phyloP scores from a whole-genome alignment of 257 asterid species.

The Penstemon barbatus region DNA sequence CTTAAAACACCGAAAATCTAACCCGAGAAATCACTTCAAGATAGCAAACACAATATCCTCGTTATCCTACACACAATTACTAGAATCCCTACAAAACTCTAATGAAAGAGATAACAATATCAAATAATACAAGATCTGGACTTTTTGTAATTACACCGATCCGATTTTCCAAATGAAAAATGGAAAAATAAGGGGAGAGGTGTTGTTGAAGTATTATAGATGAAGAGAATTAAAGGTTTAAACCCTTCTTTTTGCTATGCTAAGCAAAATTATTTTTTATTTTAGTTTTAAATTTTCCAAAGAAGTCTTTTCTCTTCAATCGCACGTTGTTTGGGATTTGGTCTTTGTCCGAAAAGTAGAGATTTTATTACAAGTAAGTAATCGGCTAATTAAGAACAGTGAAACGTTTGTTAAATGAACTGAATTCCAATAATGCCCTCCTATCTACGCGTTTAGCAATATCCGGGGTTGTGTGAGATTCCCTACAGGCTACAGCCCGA shows the following conservation, averaged over 20 bases:
- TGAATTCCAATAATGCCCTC: conserved; percentile 44
- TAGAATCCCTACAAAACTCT: conserved; percentile 22
- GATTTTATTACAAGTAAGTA: conserved; percentile 18
- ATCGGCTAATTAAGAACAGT: conserved; percentile 25
- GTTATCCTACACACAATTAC: conserved; percentile 34
- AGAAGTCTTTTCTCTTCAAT: conserved; percentile 23
- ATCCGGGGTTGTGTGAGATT: conserved; percentile 7
- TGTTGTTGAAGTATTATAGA: background rate
- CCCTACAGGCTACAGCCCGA: conserved; percentile 16
- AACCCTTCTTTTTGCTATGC: conserved; percentile 34
- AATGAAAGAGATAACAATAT: conserved; percentile 11
- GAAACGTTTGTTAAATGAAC: conserved; percentile 27
- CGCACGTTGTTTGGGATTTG: conserved; percentile 73
- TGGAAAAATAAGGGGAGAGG: conserved; percentile 31
- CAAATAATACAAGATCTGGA: conserved; percentile 45
- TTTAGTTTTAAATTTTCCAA: conserved; percentile 1
- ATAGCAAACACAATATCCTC: conserved; percentile 25
- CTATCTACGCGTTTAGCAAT: conserved; percentile 30
- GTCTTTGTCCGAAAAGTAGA: conserved; percentile 42
- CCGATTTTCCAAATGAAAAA: conserved; percentile 36
- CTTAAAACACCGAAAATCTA: conserved; percentile 21
- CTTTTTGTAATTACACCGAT: conserved; percentile 29
- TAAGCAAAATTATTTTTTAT: conserved; percentile 33
- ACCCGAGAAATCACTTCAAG: conserved; percentile 37
- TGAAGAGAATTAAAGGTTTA: conserved; percentile 20